Evolutionary conservation across 129 eudicot species (phyloP).

Genomic region (Calendula officinalis): DNA sequence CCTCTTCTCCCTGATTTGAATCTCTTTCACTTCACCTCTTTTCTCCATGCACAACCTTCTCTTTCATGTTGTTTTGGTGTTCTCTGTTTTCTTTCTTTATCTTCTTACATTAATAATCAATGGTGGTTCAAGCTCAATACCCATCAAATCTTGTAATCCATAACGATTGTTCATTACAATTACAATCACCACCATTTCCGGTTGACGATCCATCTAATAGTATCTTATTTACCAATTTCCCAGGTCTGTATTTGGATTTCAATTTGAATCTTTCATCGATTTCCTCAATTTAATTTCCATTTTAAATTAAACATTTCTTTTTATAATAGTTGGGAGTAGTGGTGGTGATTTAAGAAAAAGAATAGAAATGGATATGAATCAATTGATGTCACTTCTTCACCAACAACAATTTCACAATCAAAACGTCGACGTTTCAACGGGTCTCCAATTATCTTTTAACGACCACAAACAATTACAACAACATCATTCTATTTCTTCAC

Average conservation of each 20-base stretch:
- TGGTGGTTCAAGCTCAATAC: conserved; percentile 83
- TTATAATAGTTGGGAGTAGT: conserved; percentile 20
- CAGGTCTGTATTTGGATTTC: too few relatives aligned
- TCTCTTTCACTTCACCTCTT: too few relatives aligned
- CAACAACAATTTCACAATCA: conserved; percentile 36
- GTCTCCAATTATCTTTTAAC: conserved; percentile 57
- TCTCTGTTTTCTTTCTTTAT: background rate
- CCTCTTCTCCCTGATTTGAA: too few relatives aligned
- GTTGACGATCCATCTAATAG: conserved; percentile 33
- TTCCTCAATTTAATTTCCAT: background rate
- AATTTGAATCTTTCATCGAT: background rate
- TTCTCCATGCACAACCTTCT: conserved; percentile 33
- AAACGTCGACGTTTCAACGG: conserved; percentile 59
- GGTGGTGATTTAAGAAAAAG: conserved; percentile 38
- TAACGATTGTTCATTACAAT: conserved; percentile 44
- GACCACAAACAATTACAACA: conserved; percentile 48
- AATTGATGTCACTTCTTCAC: conserved; percentile 36
- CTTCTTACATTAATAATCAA: conserved; percentile 6
- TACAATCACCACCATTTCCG: conserved; percentile 22
- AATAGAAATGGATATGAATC: conserved; percentile 42
- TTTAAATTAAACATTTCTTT: background rate
- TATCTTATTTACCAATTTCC: conserved; percentile 37
- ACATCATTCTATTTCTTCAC: conserved; percentile 35
- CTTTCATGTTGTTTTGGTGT: conserved; percentile 59
- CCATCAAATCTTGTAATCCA: conserved; percentile 55